phyloP scores from a whole-genome alignment of 78 protist genomes.

The Trichosphaerium sp. region DNA sequence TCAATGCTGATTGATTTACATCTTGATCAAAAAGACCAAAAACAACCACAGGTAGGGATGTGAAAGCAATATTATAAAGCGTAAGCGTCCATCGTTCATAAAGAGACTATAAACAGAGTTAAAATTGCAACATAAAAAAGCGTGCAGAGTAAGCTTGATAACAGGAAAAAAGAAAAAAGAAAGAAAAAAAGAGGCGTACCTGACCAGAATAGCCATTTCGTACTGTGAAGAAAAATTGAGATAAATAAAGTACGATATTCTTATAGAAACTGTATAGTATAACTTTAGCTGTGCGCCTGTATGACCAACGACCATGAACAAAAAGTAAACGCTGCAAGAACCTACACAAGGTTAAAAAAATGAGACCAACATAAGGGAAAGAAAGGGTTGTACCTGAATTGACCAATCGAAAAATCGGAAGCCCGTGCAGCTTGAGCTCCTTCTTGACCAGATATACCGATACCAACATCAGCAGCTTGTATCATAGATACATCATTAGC shows the following conservation, averaged over 20 bases:
- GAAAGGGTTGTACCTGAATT: slow-evolving; percentile 29
- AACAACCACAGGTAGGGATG: slow-evolving; percentile 44
- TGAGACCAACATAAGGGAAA: too few relatives aligned
- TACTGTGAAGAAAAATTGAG: too few relatives aligned
- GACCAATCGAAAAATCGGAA: slow-evolving; percentile 28
- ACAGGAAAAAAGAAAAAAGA: too few relatives aligned
- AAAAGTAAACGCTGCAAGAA: slow-evolving; percentile 49
- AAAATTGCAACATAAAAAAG: neutral
- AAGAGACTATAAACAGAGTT: slow-evolving; percentile 2
- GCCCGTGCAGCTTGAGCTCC: slow-evolving; percentile 36
- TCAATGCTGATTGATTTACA: neutral
- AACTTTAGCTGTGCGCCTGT: slow-evolving; percentile 52
- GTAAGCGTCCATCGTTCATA: slow-evolving; percentile 36
- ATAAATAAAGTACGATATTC: slow-evolving; percentile 62
- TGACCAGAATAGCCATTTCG: too few relatives aligned
- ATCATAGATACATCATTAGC: slow-evolving; percentile 85
- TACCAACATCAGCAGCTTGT: slow-evolving; percentile 89
- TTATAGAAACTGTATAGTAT: slow-evolving; percentile 76
- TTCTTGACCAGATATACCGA: slow-evolving; percentile 66
- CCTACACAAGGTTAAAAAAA: too few relatives aligned
- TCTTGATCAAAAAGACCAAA: slow-evolving; percentile 49
- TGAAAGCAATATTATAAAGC: slow-evolving; percentile 50
- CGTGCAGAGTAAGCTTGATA: neutral
- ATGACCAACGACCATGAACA: slow-evolving; percentile 63
- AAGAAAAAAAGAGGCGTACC: too few relatives aligned